Evolutionary conservation across 495 filamentous ascomycete species (phyloP).

Genomic region (Melanomma pulvis-pyrius): DNA sequence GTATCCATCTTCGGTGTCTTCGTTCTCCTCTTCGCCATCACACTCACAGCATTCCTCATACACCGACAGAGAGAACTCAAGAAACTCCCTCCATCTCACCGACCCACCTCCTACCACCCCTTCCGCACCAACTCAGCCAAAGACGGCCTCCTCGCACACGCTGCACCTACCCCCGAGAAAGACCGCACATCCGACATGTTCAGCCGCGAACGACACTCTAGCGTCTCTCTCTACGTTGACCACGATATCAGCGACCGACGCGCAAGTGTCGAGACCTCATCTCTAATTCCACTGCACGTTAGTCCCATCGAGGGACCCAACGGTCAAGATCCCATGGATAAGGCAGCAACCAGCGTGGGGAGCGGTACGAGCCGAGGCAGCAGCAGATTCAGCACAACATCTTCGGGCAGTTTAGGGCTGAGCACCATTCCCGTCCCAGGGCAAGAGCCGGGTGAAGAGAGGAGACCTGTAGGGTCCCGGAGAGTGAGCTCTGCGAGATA

Average conservation of each 20-base stretch:
- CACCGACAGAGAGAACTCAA: constrained; percentile 18
- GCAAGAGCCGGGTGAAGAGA: constrained; percentile 4
- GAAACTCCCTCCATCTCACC: constrained; percentile 29
- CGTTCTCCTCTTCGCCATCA: constrained; percentile 10
- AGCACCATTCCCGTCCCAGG: constrained; percentile 12
- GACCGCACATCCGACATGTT: constrained; percentile 33
- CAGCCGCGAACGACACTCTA: constrained; percentile 15
- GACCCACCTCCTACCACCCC: constrained; percentile 26
- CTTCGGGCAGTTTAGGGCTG: constrained; percentile 7
- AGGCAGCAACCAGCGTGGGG: background rate
- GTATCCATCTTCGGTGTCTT: constrained; percentile 27
- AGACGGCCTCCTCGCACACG: constrained; percentile 24
- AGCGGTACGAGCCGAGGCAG: constrained; percentile 9
- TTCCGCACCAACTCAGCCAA: constrained; percentile 23
- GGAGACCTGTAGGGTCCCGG: constrained; percentile 1
- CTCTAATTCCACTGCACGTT: constrained; percentile 27
- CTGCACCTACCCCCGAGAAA: constrained; percentile 11
- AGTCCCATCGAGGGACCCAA: constrained; percentile 14
- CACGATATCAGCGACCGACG: background rate
- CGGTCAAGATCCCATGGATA: constrained; percentile 17
- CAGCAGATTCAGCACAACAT: constrained; percentile 2
- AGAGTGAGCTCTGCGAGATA: constrained; percentile 23
- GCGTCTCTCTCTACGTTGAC: constrained; percentile 25
- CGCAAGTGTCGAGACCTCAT: constrained; percentile 19
- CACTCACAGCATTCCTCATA: constrained; percentile 10